These are phyloP conservation scores for Adiantum capillusveneris DNA, from an alignment of 75 land plant genomes.

Conservation along the genomic window DNA sequence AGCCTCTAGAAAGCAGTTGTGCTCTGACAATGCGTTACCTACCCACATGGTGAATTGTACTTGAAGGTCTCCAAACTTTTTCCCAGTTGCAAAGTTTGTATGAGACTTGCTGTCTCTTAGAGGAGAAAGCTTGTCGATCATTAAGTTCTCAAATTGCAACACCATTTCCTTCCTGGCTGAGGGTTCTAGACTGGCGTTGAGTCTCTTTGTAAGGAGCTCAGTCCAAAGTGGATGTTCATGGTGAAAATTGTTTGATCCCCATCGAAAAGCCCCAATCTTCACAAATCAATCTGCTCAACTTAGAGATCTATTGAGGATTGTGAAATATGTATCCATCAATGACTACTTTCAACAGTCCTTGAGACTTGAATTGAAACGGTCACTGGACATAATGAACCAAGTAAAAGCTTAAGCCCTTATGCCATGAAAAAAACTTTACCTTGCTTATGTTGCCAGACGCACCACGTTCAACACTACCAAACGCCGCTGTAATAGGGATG, in stretches of 20 bases:
- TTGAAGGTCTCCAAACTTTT: constrained; percentile 24
- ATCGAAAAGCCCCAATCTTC: constrained; percentile 33
- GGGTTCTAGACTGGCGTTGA: constrained; percentile 4
- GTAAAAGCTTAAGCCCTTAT: too few species aligned
- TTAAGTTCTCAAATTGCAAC: constrained; percentile 19
- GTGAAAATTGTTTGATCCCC: constrained; percentile 35
- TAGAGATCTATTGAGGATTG: too few species aligned
- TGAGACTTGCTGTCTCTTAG: constrained; percentile 11
- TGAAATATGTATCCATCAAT: too few species aligned
- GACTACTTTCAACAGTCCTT: too few species aligned
- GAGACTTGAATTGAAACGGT: too few species aligned
- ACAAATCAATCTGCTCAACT: too few species aligned
- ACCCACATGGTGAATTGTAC: constrained; percentile 39
- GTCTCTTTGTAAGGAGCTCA: constrained; percentile 14
- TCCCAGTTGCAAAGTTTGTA: constrained; percentile 20
- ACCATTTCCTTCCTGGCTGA: constrained; percentile 13
- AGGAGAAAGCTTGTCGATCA: constrained; percentile 14
- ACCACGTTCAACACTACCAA: constrained; percentile 27
- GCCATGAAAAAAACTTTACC: constrained; percentile 10
- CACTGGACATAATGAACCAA: too few species aligned
- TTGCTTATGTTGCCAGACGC: constrained; percentile 22
- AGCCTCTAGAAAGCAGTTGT: too few species aligned
- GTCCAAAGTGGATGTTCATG: constrained; percentile 33
- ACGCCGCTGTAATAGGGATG: constrained; percentile 18
- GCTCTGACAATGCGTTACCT: too few species aligned